Percentiles rank a stretch among this genome's conserved stretches.
Evolutionary conservation across 169 alveolate species (phyloP).

Genomic region (Eimeria praecox): DNA sequence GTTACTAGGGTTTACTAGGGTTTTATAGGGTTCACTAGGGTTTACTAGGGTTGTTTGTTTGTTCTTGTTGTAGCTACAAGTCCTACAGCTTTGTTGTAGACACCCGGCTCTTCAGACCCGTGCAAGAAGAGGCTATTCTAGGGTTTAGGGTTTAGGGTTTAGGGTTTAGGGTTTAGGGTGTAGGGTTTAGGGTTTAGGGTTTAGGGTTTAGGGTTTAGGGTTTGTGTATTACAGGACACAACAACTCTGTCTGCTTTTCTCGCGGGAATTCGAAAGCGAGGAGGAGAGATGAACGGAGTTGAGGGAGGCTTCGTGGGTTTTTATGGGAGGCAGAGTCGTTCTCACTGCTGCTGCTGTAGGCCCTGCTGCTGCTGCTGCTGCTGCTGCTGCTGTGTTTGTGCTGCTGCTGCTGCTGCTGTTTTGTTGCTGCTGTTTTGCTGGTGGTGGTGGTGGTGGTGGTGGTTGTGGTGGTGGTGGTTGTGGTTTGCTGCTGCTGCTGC

Average conservation of each 20-base stretch:
- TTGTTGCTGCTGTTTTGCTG: background rate
- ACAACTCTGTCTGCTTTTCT: background rate
- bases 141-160: background rate
- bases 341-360: conserved; percentile 5
- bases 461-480: background rate
- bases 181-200: background rate
- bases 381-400: background rate
- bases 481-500: background rate
- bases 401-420: conserved; percentile 1
- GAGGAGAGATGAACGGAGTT: background rate
- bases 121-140: too few species aligned
- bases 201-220: background rate
- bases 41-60: too few species aligned
- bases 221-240: background rate
- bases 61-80: too few species aligned
- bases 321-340: conserved; percentile 7
- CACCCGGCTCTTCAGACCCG: too few species aligned
- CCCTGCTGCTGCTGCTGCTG: background rate
- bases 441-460: background rate
- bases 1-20: too few species aligned
- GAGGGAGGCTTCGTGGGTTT: conserved; percentile 35
- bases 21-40: too few species aligned
- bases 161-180: background rate
- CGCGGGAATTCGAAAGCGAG: background rate
- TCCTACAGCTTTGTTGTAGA: too few species aligned